A percentile compares a stretch with the other conserved stretches of the same genome.
Evolutionary conservation across 2,329 filamentous ascomycete genomes (phyloP).

Genomic region (Botrytis elliptica): DNA sequence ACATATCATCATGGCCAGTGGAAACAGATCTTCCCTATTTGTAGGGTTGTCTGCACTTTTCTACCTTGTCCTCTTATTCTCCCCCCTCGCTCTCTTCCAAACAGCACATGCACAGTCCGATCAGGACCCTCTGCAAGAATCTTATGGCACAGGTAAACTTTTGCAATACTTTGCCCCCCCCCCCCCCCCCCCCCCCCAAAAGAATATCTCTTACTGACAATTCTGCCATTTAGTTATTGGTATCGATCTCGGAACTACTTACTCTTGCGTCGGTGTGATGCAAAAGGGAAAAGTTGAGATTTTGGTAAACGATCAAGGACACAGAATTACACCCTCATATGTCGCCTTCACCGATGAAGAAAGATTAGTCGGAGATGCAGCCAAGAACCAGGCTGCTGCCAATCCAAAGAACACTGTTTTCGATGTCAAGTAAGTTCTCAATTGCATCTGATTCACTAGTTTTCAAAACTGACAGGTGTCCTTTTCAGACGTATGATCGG

Average conservation of each 20-base stretch:
- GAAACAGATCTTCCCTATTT: conserved; percentile 67
- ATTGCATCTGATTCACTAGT: conserved; percentile 21
- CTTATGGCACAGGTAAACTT: conserved; percentile 67
- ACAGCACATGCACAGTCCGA: conserved; percentile 69
- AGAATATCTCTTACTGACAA: conserved; percentile 23
- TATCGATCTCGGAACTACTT: conserved; percentile 93
- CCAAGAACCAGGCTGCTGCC: conserved; percentile 79
- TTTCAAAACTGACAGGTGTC: conserved; percentile 38
- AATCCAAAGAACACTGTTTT: conserved; percentile 26
- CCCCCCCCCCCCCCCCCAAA: not conserved
- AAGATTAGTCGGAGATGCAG: conserved; percentile 93
- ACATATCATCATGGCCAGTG: conserved; percentile 52
- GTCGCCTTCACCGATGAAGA: conserved; percentile 97
- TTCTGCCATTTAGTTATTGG: conserved; percentile 65
- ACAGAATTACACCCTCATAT: conserved; percentile 93
- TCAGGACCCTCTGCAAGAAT: conserved; percentile 63
- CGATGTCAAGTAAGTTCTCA: conserved; percentile 61
- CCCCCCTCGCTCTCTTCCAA: conserved; percentile 81
- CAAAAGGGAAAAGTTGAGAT: conserved; percentile 94
- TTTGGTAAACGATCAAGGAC: conserved; percentile 93
- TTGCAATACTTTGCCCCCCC: not conserved
- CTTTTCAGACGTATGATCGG: conserved; percentile 72
- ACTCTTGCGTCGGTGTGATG: conserved; percentile 92
- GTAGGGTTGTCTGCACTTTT: conserved; percentile 84
- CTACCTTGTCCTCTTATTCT: conserved; percentile 88